Evolutionary conservation across 257 asterid species (phyloP).

Genomic region (Plantago ovata): DNA sequence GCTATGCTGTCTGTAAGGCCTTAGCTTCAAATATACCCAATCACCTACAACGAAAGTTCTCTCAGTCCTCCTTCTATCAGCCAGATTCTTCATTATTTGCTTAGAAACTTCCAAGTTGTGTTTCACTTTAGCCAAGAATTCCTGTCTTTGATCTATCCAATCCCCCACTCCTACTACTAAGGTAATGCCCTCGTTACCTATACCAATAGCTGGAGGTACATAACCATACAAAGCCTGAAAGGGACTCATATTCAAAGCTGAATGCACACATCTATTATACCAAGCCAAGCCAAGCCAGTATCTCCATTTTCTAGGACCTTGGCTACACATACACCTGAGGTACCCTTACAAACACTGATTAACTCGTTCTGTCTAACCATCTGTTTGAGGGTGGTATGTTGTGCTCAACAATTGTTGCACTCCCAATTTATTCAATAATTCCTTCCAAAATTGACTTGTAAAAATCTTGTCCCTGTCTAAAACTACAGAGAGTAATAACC

Average conservation of each 20-base stretch:
- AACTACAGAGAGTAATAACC: not conserved
- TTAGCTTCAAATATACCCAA: not conserved
- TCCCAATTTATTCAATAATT: not conserved
- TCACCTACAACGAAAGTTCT: not conserved
- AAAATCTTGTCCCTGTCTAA: not conserved
- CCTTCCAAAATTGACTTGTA: not conserved
- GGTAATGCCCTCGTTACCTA: rapidly evolving
- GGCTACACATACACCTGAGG: not conserved
- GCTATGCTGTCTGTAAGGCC: not conserved
- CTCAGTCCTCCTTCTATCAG: not conserved
- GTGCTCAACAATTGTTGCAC: not conserved
- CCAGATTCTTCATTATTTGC: not conserved
- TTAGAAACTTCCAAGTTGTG: not conserved
- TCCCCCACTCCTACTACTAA: rapidly evolving
- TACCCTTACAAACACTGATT: not conserved
- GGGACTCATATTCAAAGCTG: not conserved
- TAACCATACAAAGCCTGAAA: constrained; percentile 9
- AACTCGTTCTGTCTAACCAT: not conserved
- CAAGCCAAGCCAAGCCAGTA: not conserved
- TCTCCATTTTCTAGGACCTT: not conserved
- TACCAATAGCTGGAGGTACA: not conserved
- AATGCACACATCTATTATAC: not conserved
- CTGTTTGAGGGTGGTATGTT: not conserved
- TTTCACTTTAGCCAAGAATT: not conserved
- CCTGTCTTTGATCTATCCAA: not conserved